These are phyloP conservation scores for Cicer judaicum DNA, from an alignment of 306 rosid species.

Conservation along the genomic window DNA sequence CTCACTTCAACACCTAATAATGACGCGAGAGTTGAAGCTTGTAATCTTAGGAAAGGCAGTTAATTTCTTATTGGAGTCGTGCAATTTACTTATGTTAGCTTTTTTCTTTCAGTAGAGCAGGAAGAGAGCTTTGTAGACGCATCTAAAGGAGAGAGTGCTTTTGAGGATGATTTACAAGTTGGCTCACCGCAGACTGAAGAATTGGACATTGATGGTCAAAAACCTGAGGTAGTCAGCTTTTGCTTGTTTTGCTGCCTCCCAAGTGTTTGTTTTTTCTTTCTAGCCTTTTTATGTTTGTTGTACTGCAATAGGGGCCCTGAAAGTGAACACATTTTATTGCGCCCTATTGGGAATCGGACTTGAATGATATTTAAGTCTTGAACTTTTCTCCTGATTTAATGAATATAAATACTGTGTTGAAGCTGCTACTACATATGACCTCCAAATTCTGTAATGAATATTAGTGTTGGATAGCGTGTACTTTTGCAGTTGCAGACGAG, in stretches of 20 bases:
- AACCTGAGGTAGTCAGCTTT: constrained; percentile 57
- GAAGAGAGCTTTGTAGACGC: constrained; percentile 56
- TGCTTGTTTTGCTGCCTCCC: constrained; percentile 3
- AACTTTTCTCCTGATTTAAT: background rate
- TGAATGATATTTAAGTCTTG: constrained; percentile 25
- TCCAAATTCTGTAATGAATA: constrained; percentile 9
- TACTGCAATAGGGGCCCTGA: background rate
- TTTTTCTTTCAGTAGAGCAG: constrained; percentile 61
- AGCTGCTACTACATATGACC: background rate
- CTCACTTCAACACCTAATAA: constrained; percentile 8
- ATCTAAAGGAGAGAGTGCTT: constrained; percentile 55
- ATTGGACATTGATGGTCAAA: constrained; percentile 48
- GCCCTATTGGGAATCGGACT: background rate
- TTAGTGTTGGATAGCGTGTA: constrained; percentile 24
- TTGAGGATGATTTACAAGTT: constrained; percentile 56
- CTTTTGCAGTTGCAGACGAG: constrained; percentile 10
- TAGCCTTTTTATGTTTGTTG: constrained; percentile 30
- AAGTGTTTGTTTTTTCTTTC: constrained; percentile 25
- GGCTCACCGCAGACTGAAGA: constrained; percentile 56
- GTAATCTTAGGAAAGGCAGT: constrained; percentile 27
- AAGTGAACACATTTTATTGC: background rate
- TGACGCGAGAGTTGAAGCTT: constrained; percentile 29
- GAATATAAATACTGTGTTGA: constrained; percentile 8
- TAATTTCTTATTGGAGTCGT: constrained; percentile 26
- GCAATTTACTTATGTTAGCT: constrained; percentile 40